Evolutionary conservation across 805 yeast genomes (phyloP).

Genomic region (Barnettozyma siamensis): DNA sequence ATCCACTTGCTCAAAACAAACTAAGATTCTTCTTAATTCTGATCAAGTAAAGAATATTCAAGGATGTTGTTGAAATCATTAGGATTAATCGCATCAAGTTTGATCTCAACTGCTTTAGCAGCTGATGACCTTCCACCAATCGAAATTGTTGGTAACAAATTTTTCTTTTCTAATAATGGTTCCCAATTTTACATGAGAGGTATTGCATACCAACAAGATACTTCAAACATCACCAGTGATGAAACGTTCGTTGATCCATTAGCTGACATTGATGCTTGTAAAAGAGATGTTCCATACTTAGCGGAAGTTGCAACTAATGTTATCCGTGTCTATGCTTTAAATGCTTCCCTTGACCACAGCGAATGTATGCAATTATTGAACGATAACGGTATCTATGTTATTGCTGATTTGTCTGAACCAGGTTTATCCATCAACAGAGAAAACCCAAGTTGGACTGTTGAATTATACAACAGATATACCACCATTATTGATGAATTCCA

Average conservation of each 20-base stretch:
- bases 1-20: background rate
- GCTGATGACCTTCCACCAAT: conserved; percentile 53
- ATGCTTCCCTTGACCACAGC: conserved; percentile 57
- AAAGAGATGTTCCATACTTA: conserved; percentile 70
- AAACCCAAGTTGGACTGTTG: conserved; percentile 58
- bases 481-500: conserved; percentile 63
- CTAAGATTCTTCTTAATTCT: conserved; percentile 3
- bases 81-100: conserved; percentile 31
- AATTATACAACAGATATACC: conserved; percentile 61
- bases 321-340: conserved; percentile 70
- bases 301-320: conserved; percentile 59
- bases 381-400: conserved; percentile 74
- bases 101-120: conserved; percentile 30
- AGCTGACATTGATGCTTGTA: conserved; percentile 55
- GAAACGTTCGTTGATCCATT: conserved; percentile 60
- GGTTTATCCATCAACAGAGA: conserved; percentile 54
- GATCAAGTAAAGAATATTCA: background rate
- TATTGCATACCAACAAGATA: conserved; percentile 74
- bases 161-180: conserved; percentile 71
- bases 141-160: conserved; percentile 72
- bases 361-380: conserved; percentile 60
- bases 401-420: conserved; percentile 77
- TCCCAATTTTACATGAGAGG: conserved; percentile 75
- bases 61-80: conserved; percentile 31
- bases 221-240: conserved; percentile 41